Percentiles rank a stretch among this genome's conserved stretches.
Conservation (phyloP, 805 yeast genomes). For the Saccharomycopsis sp. region DNA sequence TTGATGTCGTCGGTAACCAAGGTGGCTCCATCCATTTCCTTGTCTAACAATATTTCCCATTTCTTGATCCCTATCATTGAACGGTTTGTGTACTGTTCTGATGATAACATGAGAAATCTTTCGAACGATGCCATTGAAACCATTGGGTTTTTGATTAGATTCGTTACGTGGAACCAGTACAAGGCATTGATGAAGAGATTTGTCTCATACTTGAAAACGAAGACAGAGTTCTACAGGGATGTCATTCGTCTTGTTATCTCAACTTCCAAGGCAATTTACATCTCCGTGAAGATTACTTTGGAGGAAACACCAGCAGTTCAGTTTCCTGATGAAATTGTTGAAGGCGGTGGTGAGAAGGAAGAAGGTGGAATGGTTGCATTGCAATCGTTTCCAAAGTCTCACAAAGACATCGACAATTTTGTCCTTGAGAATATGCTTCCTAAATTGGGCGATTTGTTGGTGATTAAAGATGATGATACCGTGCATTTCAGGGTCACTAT, state of each 20-base stretch:
- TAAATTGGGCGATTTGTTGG: slow-evolving; percentile 49
- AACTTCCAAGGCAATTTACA: slow-evolving; percentile 36
- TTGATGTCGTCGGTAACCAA: slow-evolving; percentile 40
- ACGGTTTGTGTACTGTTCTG: slow-evolving; percentile 49
- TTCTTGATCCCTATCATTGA: slow-evolving; percentile 81
- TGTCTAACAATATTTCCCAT: slow-evolving; percentile 63
- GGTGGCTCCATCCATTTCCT: slow-evolving; percentile 43
- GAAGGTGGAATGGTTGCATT: not conserved
- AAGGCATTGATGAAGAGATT: slow-evolving; percentile 67
- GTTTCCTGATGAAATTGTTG: not conserved
- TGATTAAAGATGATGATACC: slow-evolving; percentile 68
- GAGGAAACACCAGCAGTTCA: not conserved
- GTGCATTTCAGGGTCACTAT: slow-evolving; percentile 66
- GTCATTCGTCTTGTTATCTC: slow-evolving; percentile 48
- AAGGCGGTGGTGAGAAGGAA: not conserved
- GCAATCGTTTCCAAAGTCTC: no score
- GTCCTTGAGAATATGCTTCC: slow-evolving; percentile 53
- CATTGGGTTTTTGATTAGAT: slow-evolving; percentile 47
- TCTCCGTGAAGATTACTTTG: slow-evolving; percentile 27
- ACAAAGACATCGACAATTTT: no score
- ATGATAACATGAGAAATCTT: slow-evolving; percentile 42
- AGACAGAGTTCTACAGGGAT: slow-evolving; percentile 44
- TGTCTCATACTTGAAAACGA: slow-evolving; percentile 39
- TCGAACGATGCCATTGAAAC: slow-evolving; percentile 58
- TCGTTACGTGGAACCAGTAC: slow-evolving; percentile 71